Evolutionary conservation across 768 basidiomycete species (phyloP), one percentile per base, ranked within the genome.

Genomic region (Leccinum rimulosum): DNA sequence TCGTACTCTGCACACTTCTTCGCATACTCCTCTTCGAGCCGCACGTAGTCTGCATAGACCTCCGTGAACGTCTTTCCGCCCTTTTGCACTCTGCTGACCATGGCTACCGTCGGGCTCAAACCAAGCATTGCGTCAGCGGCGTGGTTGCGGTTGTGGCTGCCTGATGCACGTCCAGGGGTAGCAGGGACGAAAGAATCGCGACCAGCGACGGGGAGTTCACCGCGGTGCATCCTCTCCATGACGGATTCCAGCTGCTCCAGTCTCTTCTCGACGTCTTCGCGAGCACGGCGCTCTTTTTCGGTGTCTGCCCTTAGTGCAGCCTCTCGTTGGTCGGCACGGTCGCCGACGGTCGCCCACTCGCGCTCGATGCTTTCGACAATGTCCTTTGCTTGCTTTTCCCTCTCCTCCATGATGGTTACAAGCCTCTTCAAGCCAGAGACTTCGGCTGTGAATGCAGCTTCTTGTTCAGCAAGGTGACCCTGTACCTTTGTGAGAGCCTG

Each of bases 51-150:
- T 15, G 90, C 83, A 70, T 97, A 98, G 22, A 98, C 88, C 68
- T 97, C 91, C 0, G 96, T 96, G 75, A 96, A 96, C 1, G 90
- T 91, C 80, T 91, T 91, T 30, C 91, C 93, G 28, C 79, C 83
- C 71, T 84, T 86, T 76, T 95, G 93, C 22, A 88, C 83, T 61
- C 80, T 84, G 74, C 87, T 87, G 7, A 88, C 93, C 77, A 96
- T 85, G 4, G 89, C 88, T 12, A 95, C 90, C 0, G 95, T 92
- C 2, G 95, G 93, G 68, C 91, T 94, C 17, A 95, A 75, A 48
- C 86, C 84, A 68, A 89, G 76, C 76, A 87, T 82, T 9, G 81
- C 80, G 40, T 87, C 82, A 28, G 76, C 71, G 12, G 78, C 64
- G n/a, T 76, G 56, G 60, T 84, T 80, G n/a, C 76, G 56, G 60